Conservation (phyloP, 208 protist species). For the Tritrichomonas musculus region DNA sequence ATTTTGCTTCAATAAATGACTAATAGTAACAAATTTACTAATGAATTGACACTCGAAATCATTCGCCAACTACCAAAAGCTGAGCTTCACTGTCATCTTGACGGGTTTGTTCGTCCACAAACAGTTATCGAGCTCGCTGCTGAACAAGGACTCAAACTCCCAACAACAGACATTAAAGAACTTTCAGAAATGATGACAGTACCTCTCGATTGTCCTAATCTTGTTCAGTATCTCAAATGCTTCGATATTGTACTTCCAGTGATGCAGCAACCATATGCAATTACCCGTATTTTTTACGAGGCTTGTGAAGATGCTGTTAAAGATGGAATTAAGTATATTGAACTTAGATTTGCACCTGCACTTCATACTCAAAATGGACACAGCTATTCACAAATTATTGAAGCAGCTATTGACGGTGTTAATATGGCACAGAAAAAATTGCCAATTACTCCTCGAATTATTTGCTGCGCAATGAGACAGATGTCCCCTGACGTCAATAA, state of each 20-base stretch:
- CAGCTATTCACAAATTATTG: background rate
- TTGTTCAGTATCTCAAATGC: background rate
- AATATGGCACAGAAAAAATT: background rate
- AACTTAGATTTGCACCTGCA: background rate
- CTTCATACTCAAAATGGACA: background rate
- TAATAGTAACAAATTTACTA: no score
- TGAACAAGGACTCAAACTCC: background rate
- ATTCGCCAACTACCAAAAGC: constrained; percentile 9
- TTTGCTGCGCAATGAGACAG: constrained; percentile 7
- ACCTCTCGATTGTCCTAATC: background rate
- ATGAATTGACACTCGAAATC: background rate
- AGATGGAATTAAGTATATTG: background rate
- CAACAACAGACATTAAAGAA: background rate
- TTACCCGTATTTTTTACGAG: constrained; percentile 27
- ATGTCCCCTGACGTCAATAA: background rate
- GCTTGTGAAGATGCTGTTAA: constrained; percentile 16
- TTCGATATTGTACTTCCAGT: background rate
- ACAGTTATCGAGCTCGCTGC: constrained; percentile 6
- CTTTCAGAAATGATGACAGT: background rate
- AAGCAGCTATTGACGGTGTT: background rate
- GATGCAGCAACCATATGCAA: background rate
- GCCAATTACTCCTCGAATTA: background rate
- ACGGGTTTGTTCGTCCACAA: background rate
- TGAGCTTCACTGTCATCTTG: constrained; percentile 32
- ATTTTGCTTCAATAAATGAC: no score